phyloP scores from a whole-genome alignment of 1,284 basidiomycete genomes.

The Heterobasidion occidentale region DNA sequence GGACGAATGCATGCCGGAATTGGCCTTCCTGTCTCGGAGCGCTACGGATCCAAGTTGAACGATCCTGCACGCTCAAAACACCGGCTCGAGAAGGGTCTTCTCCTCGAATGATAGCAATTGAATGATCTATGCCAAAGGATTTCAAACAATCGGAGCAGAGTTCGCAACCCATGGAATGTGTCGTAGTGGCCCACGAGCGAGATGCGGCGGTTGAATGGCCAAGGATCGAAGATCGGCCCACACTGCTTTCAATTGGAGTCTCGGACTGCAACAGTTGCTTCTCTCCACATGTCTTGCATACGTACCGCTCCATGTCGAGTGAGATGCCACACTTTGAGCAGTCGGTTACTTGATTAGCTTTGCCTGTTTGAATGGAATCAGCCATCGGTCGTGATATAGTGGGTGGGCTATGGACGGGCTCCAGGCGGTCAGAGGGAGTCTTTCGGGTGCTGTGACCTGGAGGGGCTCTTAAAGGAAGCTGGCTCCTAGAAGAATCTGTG shows the following conservation, averaged over 20 bases:
- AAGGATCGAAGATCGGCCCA: constrained; percentile 11
- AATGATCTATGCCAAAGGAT: constrained; percentile 68
- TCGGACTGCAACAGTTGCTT: constrained; percentile 30
- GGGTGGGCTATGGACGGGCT: no score
- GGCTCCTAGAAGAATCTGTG: no score
- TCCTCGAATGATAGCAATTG: constrained; percentile 35
- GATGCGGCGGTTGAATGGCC: constrained; percentile 1
- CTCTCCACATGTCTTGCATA: constrained; percentile 81
- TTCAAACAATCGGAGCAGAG: constrained; percentile 76
- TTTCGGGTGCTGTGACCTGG: no score
- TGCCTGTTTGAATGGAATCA: no score
- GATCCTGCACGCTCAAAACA: constrained; percentile 28
- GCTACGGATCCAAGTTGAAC: constrained; percentile 41
- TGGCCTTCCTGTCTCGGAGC: constrained; percentile 64
- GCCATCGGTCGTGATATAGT: no score
- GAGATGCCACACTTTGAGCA: constrained; percentile 74
- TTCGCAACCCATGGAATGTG: constrained; percentile 55
- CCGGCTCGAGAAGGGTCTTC: constrained; percentile 16
- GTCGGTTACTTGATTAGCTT: constrained; percentile 48
- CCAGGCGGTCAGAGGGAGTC: no score
- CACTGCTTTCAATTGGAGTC: no score
- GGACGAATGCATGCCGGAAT: constrained; percentile 74
- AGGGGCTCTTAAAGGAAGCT: no score
- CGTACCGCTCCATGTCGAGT: constrained; percentile 76
- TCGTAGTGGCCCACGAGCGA: constrained; percentile 2